Evolutionary conservation across 2,329 filamentous ascomycete species (phyloP).

Genomic region (Cercospora sesami): DNA sequence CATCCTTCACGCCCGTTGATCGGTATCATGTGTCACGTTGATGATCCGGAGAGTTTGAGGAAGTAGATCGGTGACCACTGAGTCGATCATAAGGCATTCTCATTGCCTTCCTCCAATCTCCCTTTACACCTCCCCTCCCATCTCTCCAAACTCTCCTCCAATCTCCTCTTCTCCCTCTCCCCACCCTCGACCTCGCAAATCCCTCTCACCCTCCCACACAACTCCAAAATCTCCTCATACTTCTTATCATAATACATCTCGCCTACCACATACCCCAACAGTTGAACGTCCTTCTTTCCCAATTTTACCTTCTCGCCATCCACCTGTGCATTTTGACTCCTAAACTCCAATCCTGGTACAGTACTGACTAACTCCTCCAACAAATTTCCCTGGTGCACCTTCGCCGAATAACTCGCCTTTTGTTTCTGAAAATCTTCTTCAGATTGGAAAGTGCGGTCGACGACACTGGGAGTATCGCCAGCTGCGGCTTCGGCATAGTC

Average conservation of each 20-base stretch:
- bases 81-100: background rate
- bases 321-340: background rate
- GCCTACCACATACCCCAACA: conserved; percentile 55
- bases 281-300: conserved; percentile 34
- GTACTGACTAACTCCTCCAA: conserved; percentile 24
- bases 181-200: conserved; percentile 30
- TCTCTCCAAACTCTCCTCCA: conserved; percentile 26
- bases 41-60: background rate
- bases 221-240: conserved; percentile 49
- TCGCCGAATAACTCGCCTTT: conserved; percentile 36
- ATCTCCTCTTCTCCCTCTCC: conserved; percentile 28
- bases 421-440: conserved; percentile 36
- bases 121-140: conserved; percentile 9
- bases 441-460: conserved; percentile 37
- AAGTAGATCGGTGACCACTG: background rate
- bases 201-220: conserved; percentile 30
- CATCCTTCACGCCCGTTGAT: background rate
- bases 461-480: conserved; percentile 28
- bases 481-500: conserved; percentile 38
- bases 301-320: conserved; percentile 23
- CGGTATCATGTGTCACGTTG: background rate
- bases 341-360: conserved; percentile 24
- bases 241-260: conserved; percentile 61
- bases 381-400: conserved; percentile 35
- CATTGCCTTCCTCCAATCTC: background rate